phyloP scores from a whole-genome alignment of 768 basidiomycete species.

The Pisolithus sp. region DNA sequence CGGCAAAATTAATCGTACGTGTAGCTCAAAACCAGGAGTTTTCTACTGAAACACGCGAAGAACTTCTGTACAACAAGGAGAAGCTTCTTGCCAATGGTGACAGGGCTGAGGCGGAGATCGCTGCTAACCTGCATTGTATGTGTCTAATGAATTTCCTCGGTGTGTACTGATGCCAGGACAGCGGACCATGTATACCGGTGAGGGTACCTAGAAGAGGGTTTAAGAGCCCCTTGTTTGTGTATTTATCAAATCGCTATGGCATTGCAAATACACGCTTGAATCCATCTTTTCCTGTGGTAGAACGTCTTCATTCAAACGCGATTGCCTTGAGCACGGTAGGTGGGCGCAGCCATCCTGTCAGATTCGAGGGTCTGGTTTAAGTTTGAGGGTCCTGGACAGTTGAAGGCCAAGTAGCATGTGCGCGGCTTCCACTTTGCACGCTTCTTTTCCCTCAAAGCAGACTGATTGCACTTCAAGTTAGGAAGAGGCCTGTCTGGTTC shows the following conservation, averaged over 20 bases:
- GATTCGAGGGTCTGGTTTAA: not conserved
- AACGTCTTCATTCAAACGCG: not conserved
- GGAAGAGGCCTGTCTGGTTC: not conserved
- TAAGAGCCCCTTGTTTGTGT: slow-evolving; percentile 15
- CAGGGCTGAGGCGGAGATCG: slow-evolving; percentile 94
- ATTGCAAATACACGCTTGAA: slow-evolving; percentile 4
- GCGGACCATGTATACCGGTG: slow-evolving; percentile 87
- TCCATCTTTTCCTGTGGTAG: slow-evolving; percentile 1
- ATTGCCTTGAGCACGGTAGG: not conserved
- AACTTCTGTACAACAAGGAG: slow-evolving; percentile 98
- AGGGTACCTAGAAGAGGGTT: slow-evolving; percentile 16
- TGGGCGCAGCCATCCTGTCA: not conserved
- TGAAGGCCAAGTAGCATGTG: not conserved
- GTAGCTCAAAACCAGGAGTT: slow-evolving; percentile 96
- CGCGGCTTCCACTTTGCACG: not conserved
- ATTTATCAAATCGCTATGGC: slow-evolving; percentile 14
- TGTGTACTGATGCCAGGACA: slow-evolving; percentile 29
- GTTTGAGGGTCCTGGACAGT: not conserved
- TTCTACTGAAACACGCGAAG: slow-evolving; percentile 96
- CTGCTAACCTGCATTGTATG: slow-evolving; percentile 82
- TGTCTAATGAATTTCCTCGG: slow-evolving; percentile 6
- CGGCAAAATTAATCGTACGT: not conserved
- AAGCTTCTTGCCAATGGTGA: slow-evolving; percentile 96
- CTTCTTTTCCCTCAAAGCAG: not conserved
- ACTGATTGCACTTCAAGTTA: not conserved